Evolutionary conservation across 805 yeast genomes (phyloP), one percentile per base, ranked within the genome.

Genomic region (Pichia eremophila): DNA sequence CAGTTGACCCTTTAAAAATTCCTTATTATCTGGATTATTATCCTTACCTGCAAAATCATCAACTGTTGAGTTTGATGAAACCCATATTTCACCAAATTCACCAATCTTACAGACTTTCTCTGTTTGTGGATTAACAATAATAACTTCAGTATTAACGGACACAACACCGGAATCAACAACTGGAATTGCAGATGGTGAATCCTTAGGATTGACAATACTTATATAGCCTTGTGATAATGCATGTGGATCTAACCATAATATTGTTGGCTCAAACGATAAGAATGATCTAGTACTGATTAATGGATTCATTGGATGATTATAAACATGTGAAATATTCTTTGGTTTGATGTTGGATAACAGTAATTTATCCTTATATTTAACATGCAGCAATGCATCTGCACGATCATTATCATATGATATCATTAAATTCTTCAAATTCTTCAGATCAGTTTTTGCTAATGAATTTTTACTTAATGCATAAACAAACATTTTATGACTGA

Each of bases 11-110:
- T 68, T 64, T 54, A 85, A 85, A 19, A 70, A 69, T 11, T 68
- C 63, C 7, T 70, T 71, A 53, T 81, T 77, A 10, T 73, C 44
- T 2, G 56, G 57, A 25, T 46, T 48, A 19, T 54, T 54, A 19
- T 52, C 51, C 15, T 46, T 43, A 4, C 79, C 79, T 38, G 78
- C 76, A 60, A 79, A 82, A 8, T 78, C 77, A 12, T 71, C 63
- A 29, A 80, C 83, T 55, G 84, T 89, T 0, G 91, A 95, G 53
- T 88, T 95, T 1, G 95, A 85, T 53, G 85, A 78, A 2, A 91
- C 95, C 98, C 98, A 93, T 38, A 93, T 88, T 66, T 93, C 99
- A 34, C 99, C 99, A 63, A 79, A 81, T 63, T 93, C 99, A 8
- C 98, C 97, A 45, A 81, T 82, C 49, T 76, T 78, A 60, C 99